Base-by-base conservation (phyloP, 345 rosid species). In the Psidium guajava region DNA sequence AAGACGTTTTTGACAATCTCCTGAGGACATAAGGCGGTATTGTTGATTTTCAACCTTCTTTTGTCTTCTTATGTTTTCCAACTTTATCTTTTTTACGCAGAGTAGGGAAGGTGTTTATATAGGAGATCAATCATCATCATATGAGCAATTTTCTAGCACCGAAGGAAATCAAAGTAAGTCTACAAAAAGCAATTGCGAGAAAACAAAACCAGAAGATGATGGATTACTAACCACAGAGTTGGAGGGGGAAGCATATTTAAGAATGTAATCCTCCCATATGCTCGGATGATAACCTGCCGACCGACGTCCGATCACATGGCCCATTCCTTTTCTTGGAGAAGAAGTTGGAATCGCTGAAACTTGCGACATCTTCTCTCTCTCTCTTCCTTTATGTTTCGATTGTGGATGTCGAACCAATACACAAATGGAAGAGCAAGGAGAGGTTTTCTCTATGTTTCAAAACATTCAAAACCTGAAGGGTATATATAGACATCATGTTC, bases 211-310 rank as follows among this genome's bases (percentile, higher is more conserved):
- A 24, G 27, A 24, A 56, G 61, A 24, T 22, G 25, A 6, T 42
- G 49, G 64, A 7, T 40, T 40, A 40, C 42, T 40, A 40, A 40
- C 42, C 42, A 40, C 42, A 40, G 42, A 40, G 42, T 40, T 40
- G 42, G 42, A 40, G 42, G 42, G 42, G 5, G 42, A 40, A 40
- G 42, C 42, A 40, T 40, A 40, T 40, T 40, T 40, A 40, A 40
- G 42, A 5, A 40, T 2, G 42, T 40, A 40, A 40, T 40, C 42
- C 42, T n/a, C 42, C 42, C 42, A 87, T 21, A 88, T 15, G n/a
- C 22, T 86, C 1, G 89, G 89, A 44, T 81, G 85, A 81, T 3
- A 90, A 52, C 52, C 14, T 8, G 85, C 87, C 2, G 82, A 69
- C 6, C n/a, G 47, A 5, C 82, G 85, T 44, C 22, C 32, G 25